These are phyloP conservation scores for Penicillium sp. DNA, from an alignment of 2,329 filamentous ascomycete genomes.

Conservation along the genomic window DNA sequence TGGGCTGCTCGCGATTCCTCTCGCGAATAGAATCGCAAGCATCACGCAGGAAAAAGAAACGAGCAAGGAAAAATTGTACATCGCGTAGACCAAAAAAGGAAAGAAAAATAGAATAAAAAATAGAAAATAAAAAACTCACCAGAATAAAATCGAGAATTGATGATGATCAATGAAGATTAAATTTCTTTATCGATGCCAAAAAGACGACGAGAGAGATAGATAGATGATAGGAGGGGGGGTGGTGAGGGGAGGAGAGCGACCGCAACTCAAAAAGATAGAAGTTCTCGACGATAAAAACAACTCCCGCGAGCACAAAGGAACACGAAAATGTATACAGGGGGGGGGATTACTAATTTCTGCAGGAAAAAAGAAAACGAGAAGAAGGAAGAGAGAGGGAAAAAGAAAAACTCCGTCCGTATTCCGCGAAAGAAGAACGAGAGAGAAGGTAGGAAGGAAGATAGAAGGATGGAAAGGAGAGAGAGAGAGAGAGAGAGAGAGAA, in stretches of 20 bases:
- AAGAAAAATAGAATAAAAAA: neutral
- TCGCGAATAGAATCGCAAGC: neutral
- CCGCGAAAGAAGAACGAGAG: constrained; percentile 10
- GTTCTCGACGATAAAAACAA: constrained; percentile 21
- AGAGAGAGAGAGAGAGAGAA: constrained; percentile 6
- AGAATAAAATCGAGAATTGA: constrained; percentile 11
- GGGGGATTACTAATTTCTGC: constrained; percentile 25
- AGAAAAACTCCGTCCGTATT: constrained; percentile 14
- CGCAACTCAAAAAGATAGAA: neutral
- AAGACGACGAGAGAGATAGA: neutral
- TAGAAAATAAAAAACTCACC: constrained; percentile 4
- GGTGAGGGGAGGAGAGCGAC: neutral
- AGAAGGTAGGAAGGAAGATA: constrained; percentile 17
- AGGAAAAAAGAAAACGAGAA: constrained; percentile 20
- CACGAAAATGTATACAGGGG: constrained; percentile 20
- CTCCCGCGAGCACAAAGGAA: constrained; percentile 22
- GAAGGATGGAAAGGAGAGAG: constrained; percentile 17
- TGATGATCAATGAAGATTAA: neutral
- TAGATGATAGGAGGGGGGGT: neutral
- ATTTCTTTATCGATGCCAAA: constrained; percentile 13
- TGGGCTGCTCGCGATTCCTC: neutral
- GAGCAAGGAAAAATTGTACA: neutral
- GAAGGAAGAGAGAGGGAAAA: constrained; percentile 19
- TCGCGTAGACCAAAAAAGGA: neutral
- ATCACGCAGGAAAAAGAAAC: neutral